Base-by-base conservation (phyloP, 805 yeast genomes). In the Jamesozyma piceae region DNA sequence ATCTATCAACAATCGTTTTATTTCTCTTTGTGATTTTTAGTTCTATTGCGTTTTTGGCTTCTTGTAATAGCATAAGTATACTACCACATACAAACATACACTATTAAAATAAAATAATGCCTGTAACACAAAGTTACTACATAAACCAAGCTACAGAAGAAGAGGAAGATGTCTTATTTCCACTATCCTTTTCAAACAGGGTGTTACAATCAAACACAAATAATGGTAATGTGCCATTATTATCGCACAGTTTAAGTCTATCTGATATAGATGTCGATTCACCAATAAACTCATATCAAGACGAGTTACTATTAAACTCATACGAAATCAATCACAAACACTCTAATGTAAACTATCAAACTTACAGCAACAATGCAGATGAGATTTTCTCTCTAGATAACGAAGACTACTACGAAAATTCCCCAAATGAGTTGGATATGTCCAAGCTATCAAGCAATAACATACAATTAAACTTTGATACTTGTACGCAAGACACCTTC, bases 141-240 rank as follows among this genome's bases (percentile, higher is more conserved):
- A 26, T 22, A 21, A 17, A 32, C 26, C 17, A 35, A 5, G 18
- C 8, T 11, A 35, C 20, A 9, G 30, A 38, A 13, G 43, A 38
- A 21, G 39, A 39, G 21, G 49, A 46, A 30, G 49, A 46, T 14
- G 47, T 32, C 21, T 20, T 48, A 19, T 48, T 48, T 39, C 37
- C 51, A 14, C 22, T 48, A 17, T 39, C 51, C 2, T 43, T 48
- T n/a, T 24, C 35, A 15, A 37, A 42, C 15, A 42, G 26, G 15
- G 21, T n/a, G n/a, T n/a, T n/a, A n/a, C 11, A 22, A 22, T 28
- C 10, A 14, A 19, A 5, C 14, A 35, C 29, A 5, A 21, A 41
- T 21, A 14, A 15, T n/a, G 27, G 27, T 19, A n/a, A 19, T 4
- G 29, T 42, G 2, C 46, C 49, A 2, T 20, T 34, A 9, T 22